phyloP scores from a whole-genome alignment of 345 rosid species.

The Melaleuca alternifolia region DNA sequence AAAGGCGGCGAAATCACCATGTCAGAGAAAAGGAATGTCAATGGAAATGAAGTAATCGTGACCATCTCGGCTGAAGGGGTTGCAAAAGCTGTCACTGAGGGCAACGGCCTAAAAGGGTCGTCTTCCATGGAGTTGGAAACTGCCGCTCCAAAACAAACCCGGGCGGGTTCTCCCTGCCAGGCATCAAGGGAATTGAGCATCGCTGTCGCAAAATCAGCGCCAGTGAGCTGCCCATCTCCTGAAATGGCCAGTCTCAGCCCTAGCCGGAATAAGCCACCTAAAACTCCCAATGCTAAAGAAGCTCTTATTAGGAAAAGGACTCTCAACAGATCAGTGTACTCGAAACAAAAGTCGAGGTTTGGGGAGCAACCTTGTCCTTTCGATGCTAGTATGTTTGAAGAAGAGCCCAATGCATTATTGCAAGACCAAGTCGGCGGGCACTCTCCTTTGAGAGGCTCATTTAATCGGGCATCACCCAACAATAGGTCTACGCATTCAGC shows the following conservation, averaged over 20 bases:
- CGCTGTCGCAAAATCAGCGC: slow-evolving; percentile 20
- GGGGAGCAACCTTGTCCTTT: slow-evolving; percentile 39
- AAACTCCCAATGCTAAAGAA: slow-evolving; percentile 23
- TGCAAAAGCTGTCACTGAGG: neutral
- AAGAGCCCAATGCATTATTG: slow-evolving; percentile 8
- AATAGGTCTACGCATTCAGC: slow-evolving; percentile 18
- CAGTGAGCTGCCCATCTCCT: slow-evolving; percentile 27
- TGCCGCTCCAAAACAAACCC: neutral
- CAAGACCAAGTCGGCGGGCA: slow-evolving; percentile 22
- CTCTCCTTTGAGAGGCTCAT: slow-evolving; percentile 27
- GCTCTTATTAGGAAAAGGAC: slow-evolving; percentile 35
- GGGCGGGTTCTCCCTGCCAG: neutral
- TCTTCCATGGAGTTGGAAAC: neutral
- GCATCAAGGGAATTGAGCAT: neutral
- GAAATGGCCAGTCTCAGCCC: slow-evolving; percentile 33
- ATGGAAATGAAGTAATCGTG: slow-evolving; percentile 41
- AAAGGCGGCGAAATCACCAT: slow-evolving; percentile 16
- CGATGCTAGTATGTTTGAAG: slow-evolving; percentile 31
- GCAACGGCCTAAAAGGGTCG: slow-evolving; percentile 13
- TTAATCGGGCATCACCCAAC: slow-evolving; percentile 37
- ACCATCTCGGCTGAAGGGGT: slow-evolving; percentile 33
- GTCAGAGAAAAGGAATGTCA: slow-evolving; percentile 28
- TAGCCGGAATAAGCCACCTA: slow-evolving; percentile 57
- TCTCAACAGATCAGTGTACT: slow-evolving; percentile 42
- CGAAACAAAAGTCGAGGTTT: slow-evolving; percentile 82